Conservation (phyloP, 2,329 filamentous ascomycete genomes). For the Beauveria brongniartii region DNA sequence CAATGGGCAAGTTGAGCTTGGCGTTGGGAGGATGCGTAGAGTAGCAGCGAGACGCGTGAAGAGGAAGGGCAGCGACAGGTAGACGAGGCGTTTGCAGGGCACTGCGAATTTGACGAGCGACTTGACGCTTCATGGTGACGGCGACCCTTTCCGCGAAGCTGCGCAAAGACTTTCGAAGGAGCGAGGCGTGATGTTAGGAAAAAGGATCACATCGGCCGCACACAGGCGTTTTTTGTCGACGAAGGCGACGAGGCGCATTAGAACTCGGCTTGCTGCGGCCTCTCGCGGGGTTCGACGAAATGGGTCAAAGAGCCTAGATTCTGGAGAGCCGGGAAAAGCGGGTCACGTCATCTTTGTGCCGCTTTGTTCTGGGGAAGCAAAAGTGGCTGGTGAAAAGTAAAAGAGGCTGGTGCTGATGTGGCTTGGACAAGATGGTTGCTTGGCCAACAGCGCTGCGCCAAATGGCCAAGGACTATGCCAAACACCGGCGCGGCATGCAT, state of each 20-base stretch:
- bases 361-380: constrained; percentile 12
- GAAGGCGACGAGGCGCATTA: background rate
- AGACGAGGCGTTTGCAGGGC: constrained; percentile 17
- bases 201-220: constrained; percentile 6
- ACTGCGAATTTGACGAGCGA: constrained; percentile 23
- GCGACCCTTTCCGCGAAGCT: background rate
- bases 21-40: constrained; percentile 52
- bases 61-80: background rate
- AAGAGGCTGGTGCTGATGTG: constrained; percentile 11
- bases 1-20: constrained; percentile 73
- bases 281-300: constrained; percentile 22
- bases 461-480: constrained; percentile 16
- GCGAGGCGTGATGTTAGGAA: constrained; percentile 8
- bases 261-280: constrained; percentile 31
- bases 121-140: constrained; percentile 26
- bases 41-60: constrained; percentile 28
- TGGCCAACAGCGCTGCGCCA: constrained; percentile 25
- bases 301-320: constrained; percentile 3
- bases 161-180: constrained; percentile 9
- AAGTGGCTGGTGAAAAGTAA: background rate
- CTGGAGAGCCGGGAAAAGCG: constrained; percentile 6
- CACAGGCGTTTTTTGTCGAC: constrained; percentile 13
- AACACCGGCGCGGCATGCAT: constrained; percentile 11
- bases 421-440: constrained; percentile 32
- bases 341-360: constrained; percentile 11